A percentile compares a stretch with the other conserved stretches of the same genome.
These are phyloP conservation scores for Wickerhamiella galacta DNA, from an alignment of 805 yeast genomes.

Conservation along the genomic window DNA sequence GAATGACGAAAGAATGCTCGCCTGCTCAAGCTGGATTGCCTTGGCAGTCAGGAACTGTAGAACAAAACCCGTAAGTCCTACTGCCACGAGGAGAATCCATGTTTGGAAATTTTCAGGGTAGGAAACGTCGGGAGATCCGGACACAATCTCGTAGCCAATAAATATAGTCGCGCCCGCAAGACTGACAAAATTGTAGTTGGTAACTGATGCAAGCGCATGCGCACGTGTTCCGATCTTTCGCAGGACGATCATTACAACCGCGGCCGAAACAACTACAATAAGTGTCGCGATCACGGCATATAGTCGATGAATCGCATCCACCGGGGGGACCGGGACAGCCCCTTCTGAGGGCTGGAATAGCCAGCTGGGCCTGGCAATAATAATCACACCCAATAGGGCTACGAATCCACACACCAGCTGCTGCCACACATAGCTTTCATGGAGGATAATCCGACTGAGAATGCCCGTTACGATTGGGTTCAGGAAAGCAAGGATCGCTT, in stretches of 20 bases:
- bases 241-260: not conserved
- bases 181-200: conserved; percentile 53
- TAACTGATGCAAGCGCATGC: conserved; percentile 66
- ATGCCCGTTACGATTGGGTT: conserved; percentile 67
- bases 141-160: not conserved
- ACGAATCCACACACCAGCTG: conserved; percentile 55
- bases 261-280: not conserved
- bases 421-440: conserved; percentile 45
- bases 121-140: not conserved
- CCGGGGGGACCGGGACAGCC: not conserved
- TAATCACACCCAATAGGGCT: conserved; percentile 58
- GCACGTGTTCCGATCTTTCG: conserved; percentile 29
- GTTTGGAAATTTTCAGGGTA: conserved; percentile 1
- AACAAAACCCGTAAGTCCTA: conserved; percentile 66
- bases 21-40: conserved; percentile 68
- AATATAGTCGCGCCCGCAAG: conserved; percentile 31
- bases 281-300: not conserved
- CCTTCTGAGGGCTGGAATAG: conserved; percentile 31
- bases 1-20: conserved; percentile 62
- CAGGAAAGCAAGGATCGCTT: conserved; percentile 63
- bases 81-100: conserved; percentile 43
- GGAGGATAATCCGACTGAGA: conserved; percentile 48
- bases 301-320: not conserved
- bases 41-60: conserved; percentile 68
- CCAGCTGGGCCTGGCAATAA: conserved; percentile 70